Evolutionary conservation across 163 green algal genomes (phyloP).

Genomic region (Chlorella variabilis): DNA sequence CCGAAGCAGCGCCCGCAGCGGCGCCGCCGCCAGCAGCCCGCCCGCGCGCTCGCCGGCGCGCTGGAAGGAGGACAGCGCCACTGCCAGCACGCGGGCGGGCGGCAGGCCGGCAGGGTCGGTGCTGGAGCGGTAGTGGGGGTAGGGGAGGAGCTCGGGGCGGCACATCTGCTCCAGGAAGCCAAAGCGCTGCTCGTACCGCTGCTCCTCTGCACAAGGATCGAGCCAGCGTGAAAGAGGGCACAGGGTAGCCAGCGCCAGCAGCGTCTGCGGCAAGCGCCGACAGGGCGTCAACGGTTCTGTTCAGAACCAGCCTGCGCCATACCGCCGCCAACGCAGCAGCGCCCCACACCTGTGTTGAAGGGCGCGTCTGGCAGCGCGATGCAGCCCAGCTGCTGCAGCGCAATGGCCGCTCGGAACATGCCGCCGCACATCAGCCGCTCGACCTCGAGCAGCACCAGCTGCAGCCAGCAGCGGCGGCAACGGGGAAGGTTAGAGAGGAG

Average conservation of each 20-base stretch:
- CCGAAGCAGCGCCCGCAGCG: slow-evolving; percentile 13
- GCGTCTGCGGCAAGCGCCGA: no score
- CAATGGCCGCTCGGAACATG: slow-evolving; percentile 16
- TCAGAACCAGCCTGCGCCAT: no score
- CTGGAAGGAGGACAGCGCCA: slow-evolving; percentile 13
- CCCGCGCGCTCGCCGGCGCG: background rate
- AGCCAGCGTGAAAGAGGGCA: no score
- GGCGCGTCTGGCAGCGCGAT: background rate
- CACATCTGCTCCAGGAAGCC: slow-evolving; percentile 33
- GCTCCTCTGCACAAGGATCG: slow-evolving; percentile 17
- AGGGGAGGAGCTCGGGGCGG: slow-evolving; percentile 35
- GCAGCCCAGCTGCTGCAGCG: slow-evolving; percentile 25
- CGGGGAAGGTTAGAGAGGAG: background rate
- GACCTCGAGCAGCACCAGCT: slow-evolving; percentile 32
- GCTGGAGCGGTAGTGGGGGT: slow-evolving; percentile 33
- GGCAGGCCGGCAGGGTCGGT: slow-evolving; percentile 4
- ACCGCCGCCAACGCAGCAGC: no score
- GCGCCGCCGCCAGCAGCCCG: background rate
- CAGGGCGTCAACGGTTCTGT: no score
- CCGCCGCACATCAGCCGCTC: slow-evolving; percentile 34
- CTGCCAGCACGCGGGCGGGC: slow-evolving; percentile 6
- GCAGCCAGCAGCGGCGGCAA: background rate
- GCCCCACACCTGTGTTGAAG: slow-evolving; percentile 40
- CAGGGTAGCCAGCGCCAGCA: background rate
- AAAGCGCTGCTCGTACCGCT: slow-evolving; percentile 64